Evolutionary conservation across 1,284 basidiomycete genomes (phyloP).

Genomic region (Cryptococcus sp.): DNA sequence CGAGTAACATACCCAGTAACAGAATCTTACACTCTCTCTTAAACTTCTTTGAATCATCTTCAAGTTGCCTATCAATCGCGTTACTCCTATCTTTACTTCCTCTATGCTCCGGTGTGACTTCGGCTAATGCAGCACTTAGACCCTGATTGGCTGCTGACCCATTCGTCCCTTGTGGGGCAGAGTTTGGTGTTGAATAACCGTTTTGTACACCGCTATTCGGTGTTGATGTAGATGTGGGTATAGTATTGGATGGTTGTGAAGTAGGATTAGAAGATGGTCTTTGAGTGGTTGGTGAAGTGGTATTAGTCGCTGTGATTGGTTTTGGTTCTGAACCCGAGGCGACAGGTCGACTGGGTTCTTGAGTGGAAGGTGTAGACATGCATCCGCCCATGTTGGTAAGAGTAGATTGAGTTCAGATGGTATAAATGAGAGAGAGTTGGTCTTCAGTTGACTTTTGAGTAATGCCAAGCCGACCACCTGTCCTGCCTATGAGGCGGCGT

Average conservation of each 20-base stretch:
- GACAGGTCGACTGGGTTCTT: constrained; percentile 13
- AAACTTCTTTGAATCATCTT: constrained; percentile 58
- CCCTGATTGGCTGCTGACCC: constrained; percentile 17
- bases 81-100: constrained; percentile 60
- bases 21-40: constrained; percentile 93
- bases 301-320: background rate
- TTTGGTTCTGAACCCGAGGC: constrained; percentile 5
- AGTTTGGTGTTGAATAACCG: background rate
- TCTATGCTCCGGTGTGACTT: constrained; percentile 20
- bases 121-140: constrained; percentile 32
- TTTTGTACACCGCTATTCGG: no score
- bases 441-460: no score
- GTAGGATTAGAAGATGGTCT: background rate
- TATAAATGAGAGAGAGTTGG: no score
- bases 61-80: constrained; percentile 54
- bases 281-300: background rate
- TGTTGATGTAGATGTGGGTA: background rate
- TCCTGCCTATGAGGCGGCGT: no score
- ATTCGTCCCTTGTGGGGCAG: constrained; percentile 3
- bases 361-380: constrained; percentile 28
- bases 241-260: background rate
- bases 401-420: background rate
- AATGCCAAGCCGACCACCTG: no score
- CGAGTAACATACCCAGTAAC: constrained; percentile 64
- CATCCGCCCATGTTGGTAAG: constrained; percentile 33